Conservation (phyloP, 2,329 filamentous ascomycete genomes). For the Fusarium sp. region DNA sequence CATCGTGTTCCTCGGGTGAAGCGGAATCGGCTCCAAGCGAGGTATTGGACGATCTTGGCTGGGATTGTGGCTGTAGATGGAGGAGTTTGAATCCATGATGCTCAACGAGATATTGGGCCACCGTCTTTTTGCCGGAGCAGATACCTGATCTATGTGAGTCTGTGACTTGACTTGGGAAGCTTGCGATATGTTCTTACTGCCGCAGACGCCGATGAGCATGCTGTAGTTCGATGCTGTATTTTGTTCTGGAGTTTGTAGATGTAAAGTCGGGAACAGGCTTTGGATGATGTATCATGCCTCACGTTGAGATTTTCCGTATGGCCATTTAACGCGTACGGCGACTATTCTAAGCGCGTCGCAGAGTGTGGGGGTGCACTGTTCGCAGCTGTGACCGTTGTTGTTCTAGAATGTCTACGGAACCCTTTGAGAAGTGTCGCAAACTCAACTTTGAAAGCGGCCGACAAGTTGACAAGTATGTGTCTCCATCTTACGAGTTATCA, state of each 20-base stretch:
- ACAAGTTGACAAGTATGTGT: slow-evolving; percentile 17
- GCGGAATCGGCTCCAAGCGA: slow-evolving; percentile 8
- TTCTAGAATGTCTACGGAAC: slow-evolving; percentile 28
- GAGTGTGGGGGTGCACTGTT: slow-evolving; percentile 30
- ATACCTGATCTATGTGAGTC: slow-evolving; percentile 67
- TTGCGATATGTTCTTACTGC: slow-evolving; percentile 58
- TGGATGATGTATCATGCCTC: neutral
- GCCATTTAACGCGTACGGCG: slow-evolving; percentile 26
- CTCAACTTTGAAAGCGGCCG: slow-evolving; percentile 8
- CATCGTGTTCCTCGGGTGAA: slow-evolving; percentile 10
- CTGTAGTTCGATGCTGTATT: slow-evolving; percentile 16
- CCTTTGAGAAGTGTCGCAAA: neutral
- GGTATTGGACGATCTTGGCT: slow-evolving; percentile 6
- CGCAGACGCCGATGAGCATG: slow-evolving; percentile 82
- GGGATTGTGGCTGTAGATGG: slow-evolving; percentile 55
- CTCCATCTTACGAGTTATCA: slow-evolving; percentile 13
- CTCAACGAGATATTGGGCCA: slow-evolving; percentile 85
- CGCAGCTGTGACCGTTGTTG: neutral
- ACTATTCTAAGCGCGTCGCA: slow-evolving; percentile 29
- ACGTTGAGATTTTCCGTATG: slow-evolving; percentile 5
- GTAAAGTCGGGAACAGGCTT: neutral
- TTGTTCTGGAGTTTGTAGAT: neutral
- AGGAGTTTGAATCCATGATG: slow-evolving; percentile 83
- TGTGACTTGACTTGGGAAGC: neutral
- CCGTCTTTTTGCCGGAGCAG: slow-evolving; percentile 90